Percentiles rank a stretch among this genome's conserved stretches.
These are phyloP conservation scores for Nakaseomyces uthaithaninus DNA, from an alignment of 1,139 yeast species.

Conservation along the genomic window DNA sequence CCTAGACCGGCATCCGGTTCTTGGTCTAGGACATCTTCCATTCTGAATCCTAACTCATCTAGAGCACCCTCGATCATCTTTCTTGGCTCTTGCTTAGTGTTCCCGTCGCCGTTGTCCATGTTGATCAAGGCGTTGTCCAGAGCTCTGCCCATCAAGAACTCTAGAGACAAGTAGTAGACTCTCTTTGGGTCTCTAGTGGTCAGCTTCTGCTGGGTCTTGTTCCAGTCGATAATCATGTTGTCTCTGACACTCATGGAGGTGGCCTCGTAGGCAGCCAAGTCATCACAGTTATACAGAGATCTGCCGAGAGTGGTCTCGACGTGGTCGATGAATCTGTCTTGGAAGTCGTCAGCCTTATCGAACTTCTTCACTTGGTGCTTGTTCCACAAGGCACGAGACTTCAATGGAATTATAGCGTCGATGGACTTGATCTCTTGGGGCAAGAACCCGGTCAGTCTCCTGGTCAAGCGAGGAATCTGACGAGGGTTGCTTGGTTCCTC, in stretches of 20 bases:
- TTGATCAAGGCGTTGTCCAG: conserved; percentile 90
- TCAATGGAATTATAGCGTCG: conserved; percentile 73
- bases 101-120: conserved; percentile 38
- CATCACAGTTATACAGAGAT: conserved; percentile 85
- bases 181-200: conserved; percentile 80
- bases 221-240: conserved; percentile 79
- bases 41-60: conserved; percentile 70
- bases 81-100: conserved; percentile 32
- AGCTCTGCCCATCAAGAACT: conserved; percentile 92
- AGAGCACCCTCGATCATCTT: conserved; percentile 49
- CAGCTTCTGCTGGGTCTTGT: conserved; percentile 84
- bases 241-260: conserved; percentile 74
- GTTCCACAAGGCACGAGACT: conserved; percentile 70
- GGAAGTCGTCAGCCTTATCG: conserved; percentile 50
- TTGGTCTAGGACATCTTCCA: conserved; percentile 76
- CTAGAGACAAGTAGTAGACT: conserved; percentile 78
- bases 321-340: conserved; percentile 65
- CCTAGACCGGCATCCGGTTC: conserved; percentile 95
- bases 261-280: conserved; percentile 88
- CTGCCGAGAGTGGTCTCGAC: conserved; percentile 87
- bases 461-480: conserved; percentile 37
- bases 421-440: conserved; percentile 81
- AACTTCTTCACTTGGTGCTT: conserved; percentile 51
- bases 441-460: conserved; percentile 84
- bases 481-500: conserved; percentile 28